Evolutionary conservation across 2,329 filamentous ascomycete species (phyloP).

Genomic region (Trichophyton rubrum): DNA sequence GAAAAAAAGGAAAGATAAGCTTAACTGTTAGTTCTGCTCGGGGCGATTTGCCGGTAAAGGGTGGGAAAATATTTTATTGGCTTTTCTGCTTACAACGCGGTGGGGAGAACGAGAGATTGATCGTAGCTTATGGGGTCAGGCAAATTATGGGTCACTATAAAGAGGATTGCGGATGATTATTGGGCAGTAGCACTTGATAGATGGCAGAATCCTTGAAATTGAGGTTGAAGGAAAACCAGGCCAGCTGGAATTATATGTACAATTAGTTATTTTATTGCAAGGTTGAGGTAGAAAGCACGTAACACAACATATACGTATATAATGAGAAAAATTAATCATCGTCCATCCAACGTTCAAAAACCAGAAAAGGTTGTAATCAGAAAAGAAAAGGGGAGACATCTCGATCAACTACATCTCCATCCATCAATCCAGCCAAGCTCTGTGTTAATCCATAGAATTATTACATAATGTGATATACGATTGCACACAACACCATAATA

Average conservation of each 20-base stretch:
- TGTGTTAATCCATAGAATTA: not conserved
- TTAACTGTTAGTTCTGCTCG: not conserved
- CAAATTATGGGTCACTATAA: not conserved
- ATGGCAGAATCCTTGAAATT: not conserved
- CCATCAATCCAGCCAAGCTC: not conserved
- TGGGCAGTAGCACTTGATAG: not conserved
- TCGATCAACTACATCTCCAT: not conserved
- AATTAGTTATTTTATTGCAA: not conserved
- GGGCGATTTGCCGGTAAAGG: not conserved
- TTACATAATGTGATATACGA: not conserved
- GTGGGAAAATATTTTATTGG: not conserved
- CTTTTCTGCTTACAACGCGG: not conserved
- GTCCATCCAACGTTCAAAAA: not conserved
- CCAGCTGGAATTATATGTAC: not conserved
- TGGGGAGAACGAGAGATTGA: not conserved
- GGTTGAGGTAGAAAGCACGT: not conserved
- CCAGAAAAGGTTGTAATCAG: not conserved
- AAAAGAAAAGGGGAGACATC: not conserved
- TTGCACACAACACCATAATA: not conserved
- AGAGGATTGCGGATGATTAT: not conserved
- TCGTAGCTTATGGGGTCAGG: not conserved
- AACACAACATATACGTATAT: not conserved
- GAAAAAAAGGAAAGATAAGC: not conserved
- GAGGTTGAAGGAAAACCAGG: not conserved
- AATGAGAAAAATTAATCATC: not conserved